These are phyloP conservation scores for Cyclostephanos tholiformis DNA, from an alignment of 108 stramenopile genomes.

Conservation along the genomic window DNA sequence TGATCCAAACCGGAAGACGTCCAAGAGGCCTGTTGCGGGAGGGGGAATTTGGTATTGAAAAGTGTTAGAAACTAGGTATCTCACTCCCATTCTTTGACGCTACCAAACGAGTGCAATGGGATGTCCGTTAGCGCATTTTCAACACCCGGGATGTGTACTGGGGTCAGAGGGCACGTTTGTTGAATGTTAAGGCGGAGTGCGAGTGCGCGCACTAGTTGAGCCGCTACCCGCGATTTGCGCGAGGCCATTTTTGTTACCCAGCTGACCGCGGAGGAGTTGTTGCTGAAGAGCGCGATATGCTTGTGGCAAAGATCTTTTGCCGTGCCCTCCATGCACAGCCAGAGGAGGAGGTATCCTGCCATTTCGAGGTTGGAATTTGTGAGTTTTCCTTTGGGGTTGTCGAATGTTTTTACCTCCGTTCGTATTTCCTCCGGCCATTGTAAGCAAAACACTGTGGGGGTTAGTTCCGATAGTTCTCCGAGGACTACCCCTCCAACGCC, in stretches of 20 bases:
- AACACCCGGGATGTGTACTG: slow-evolving; percentile 10
- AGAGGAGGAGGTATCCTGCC: slow-evolving; percentile 16
- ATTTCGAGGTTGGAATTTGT: slow-evolving; percentile 48
- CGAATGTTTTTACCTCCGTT: slow-evolving; percentile 10
- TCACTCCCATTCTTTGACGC: slow-evolving; percentile 14
- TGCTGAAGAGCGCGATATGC: slow-evolving; percentile 13
- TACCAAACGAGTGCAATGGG: slow-evolving; percentile 18
- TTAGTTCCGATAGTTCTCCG: background rate
- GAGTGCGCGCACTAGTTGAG: slow-evolving; percentile 2
- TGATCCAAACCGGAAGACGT: background rate
- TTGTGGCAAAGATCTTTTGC: background rate
- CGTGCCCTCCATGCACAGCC: slow-evolving; percentile 9
- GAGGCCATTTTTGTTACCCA: slow-evolving; percentile 18
- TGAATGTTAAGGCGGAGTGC: background rate
- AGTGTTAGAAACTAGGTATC: slow-evolving; percentile 2
- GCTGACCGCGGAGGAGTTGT: slow-evolving; percentile 4
- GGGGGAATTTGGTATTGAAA: slow-evolving; percentile 9
- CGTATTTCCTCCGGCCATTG: slow-evolving; percentile 30
- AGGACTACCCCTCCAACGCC: slow-evolving; percentile 38
- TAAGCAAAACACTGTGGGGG: slow-evolving; percentile 16
- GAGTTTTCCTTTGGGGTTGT: slow-evolving; percentile 35
- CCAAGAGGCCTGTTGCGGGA: background rate
- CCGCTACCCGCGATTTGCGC: slow-evolving; percentile 9
- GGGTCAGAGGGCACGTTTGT: background rate
- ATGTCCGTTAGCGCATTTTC: slow-evolving; percentile 21